Evolutionary conservation across 139 green algal genomes (phyloP), one percentile per base, ranked within the genome.

Genomic region (Chlorella vulgaris): DNA sequence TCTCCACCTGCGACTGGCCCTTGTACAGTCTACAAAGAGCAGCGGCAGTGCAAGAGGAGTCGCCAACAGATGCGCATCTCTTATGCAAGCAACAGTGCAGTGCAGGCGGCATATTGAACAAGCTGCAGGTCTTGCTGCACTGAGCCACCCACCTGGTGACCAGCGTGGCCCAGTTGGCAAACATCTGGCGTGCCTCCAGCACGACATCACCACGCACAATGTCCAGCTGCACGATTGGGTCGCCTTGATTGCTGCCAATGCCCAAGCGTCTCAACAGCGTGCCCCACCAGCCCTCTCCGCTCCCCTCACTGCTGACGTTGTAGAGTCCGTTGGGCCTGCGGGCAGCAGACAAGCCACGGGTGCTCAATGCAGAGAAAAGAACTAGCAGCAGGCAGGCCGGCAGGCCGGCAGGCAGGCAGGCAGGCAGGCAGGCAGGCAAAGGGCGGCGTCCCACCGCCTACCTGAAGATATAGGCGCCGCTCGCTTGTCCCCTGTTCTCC

Each of bases 391-490:
- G n/a, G n/a, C n/a, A n/a, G n/a, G n/a, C n/a, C n/a, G n/a, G n/a
- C n/a, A n/a, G n/a, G n/a, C n/a, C n/a, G n/a, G n/a, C n/a, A n/a
- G n/a, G n/a, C n/a, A n/a, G n/a, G n/a, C n/a, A n/a, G n/a, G n/a
- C n/a, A n/a, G n/a, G n/a, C n/a, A n/a, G n/a, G n/a, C n/a, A n/a
- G n/a, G 47, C 10, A 58, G 13, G 47, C 47, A 31, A 21, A 29
- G 21, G 58, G 21, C 24, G 7, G 58, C n/a, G 58, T 43, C 6
- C n/a, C 29, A 24, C 19, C 38, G 4, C 61, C 7, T 29, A 74
- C 43, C 86, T 82, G 85, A 94, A 94, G 67, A 94, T 91, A 83
- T 94, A 94, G 0, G 91, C 90, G n/a, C 91, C 90, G 21, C 75
- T 85, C 5, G 67, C 31, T 61, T 91, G 84, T 21, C 80, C 78